Base-by-base conservation (phyloP, 441 rosid genomes). In the Sinapis alba region DNA sequence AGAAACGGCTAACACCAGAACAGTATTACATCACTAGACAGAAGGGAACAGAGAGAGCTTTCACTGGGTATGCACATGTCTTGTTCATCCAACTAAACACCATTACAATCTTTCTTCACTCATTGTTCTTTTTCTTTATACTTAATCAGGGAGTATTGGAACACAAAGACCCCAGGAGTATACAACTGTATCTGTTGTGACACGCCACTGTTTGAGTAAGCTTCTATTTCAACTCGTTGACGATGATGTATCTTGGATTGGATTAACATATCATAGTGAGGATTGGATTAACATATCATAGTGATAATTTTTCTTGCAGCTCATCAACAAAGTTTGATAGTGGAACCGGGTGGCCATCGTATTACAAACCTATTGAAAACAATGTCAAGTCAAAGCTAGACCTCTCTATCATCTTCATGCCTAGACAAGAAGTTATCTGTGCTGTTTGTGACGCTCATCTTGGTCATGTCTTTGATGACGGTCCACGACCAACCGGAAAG, bases 341-440 rank as follows among this genome's bases (percentile, higher is more conserved):
- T 18, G 98, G 98, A 82, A 94, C 97, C 7, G 97, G 97, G 4
- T 94, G 98, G 98, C 98, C 98, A 18, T 94, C 98, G 9, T 92
- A 88, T 80, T 89, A 88, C 80, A 76, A 89, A 76, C 94, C 97
- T 10, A 62, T 88, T 7, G 97, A 84, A 51, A 78, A 82, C 78
- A 92, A 92, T 45, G 94, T 85, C 65, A 87, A 89, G 78, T 86
- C 95, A 5, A 87, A 88, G 78, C 68, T 88, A 71, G 98, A 92
- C 81, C 82, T 86, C 36, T 92, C 97, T 0, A 82, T 94, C n/a
- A 88, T 94, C 75, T 86, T 94, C 83, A 94, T 94, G 98, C 98
- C 97, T 27, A 86, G 98, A 19, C 81, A 87, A 76, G 98, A 94
- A 82, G 93, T 87, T 68, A 51, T 92, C 0, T 94, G 98, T 27